phyloP scores from a whole-genome alignment of 805 yeast species.

The Wickerhamomyces kurtzmanii region DNA sequence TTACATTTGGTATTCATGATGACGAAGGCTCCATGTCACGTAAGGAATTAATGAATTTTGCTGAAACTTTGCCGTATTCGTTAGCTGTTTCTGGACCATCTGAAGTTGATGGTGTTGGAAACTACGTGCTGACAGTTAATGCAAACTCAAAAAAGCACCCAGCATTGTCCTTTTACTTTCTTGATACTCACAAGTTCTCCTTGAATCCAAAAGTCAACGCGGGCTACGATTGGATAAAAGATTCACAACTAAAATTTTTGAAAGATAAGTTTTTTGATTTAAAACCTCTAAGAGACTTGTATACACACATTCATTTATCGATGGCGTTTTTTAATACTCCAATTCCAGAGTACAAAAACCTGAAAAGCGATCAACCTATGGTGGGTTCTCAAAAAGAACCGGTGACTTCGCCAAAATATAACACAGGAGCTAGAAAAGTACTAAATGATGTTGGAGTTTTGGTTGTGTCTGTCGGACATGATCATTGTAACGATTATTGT shows the following conservation, averaged over 20 bases:
- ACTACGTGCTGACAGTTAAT: conserved; percentile 50
- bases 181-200: conserved; percentile 80
- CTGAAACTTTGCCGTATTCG: conserved; percentile 57
- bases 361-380: conserved; percentile 24
- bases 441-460: conserved; percentile 61
- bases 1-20: conserved; percentile 90
- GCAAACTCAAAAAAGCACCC: conserved; percentile 27
- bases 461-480: conserved; percentile 84
- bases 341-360: conserved; percentile 66
- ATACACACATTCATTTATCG: conserved; percentile 39
- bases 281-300: conserved; percentile 19
- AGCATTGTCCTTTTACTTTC: conserved; percentile 55
- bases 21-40: conserved; percentile 71
- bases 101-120: conserved; percentile 74
- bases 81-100: conserved; percentile 53
- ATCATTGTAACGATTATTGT: conserved; percentile 92
- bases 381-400: conserved; percentile 66
- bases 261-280: conserved; percentile 22
- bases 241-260: conserved; percentile 54
- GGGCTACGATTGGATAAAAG: conserved; percentile 84
- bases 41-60: conserved; percentile 46
- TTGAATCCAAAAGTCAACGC: conserved; percentile 53
- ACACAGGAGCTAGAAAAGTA: conserved; percentile 54
- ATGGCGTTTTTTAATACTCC: conserved; percentile 97
- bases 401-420: conserved; percentile 66